Conservation (phyloP, 768 basidiomycete genomes). For the Serendipita sp. region DNA sequence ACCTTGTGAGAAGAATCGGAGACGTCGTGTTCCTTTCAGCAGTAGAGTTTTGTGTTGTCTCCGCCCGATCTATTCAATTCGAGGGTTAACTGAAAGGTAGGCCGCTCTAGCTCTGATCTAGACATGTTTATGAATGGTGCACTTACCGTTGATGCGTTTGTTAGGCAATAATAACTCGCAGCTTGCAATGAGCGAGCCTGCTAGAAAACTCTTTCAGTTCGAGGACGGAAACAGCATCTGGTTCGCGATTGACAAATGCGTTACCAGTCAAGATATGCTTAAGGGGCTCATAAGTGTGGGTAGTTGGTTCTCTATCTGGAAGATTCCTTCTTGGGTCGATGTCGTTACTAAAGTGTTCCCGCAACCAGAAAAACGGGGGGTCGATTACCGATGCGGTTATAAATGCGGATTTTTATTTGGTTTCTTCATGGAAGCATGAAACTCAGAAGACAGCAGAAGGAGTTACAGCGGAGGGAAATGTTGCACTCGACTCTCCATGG, state of each 20-base stretch:
- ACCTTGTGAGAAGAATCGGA: no score
- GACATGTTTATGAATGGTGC: no score
- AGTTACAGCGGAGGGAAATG: background rate
- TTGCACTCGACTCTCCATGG: background rate
- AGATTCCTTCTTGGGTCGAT: background rate
- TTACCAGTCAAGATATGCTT: background rate
- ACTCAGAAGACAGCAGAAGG: background rate
- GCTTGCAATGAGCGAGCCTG: background rate
- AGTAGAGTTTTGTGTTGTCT: no score
- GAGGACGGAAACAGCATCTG: slow-evolving; percentile 1
- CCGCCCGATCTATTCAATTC: no score
- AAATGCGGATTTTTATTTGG: background rate
- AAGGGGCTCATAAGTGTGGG: background rate
- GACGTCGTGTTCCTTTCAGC: no score
- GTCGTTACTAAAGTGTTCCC: background rate
- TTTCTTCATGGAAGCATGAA: background rate
- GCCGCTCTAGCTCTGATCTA: no score
- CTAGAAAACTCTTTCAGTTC: background rate
- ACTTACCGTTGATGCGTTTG: no score
- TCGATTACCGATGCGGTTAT: background rate
- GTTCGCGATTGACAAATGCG: background rate
- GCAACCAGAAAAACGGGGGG: background rate
- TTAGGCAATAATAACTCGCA: no score
- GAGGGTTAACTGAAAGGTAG: no score
- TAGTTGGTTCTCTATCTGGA: background rate